Evolutionary conservation across 179 eudicot genomes (phyloP), one percentile per base, ranked within the genome.

Genomic region (Dionaea muscipula): DNA sequence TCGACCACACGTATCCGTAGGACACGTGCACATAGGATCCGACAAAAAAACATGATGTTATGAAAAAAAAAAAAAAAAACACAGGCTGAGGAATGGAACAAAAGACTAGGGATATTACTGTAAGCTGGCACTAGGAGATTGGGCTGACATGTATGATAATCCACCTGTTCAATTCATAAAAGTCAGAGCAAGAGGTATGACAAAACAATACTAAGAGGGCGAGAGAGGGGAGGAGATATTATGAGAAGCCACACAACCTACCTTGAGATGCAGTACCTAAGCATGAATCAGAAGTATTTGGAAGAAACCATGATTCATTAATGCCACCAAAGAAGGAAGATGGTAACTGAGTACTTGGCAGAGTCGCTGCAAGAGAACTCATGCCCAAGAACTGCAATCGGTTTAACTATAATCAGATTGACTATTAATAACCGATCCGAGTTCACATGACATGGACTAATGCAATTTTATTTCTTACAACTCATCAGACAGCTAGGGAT

Each of bases 341-440:
- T 56, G 81, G 75, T 39, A 47, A 55, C 31, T 75, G 76, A 33
- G 45, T 57, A 69, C 58, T 61, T 12, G 95, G 89, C 27, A 86
- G 68, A 36, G 78, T 75, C 40, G 78, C 72, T 67, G 81, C 82
- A 72, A 86, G 57, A 43, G 84, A 72, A 65, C 74, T 72, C 94
- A 81, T 84, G 76, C 76, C 80, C 76, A 79, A 64, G 60, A 75
- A 84, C 81, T 86, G 79, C 61, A 72, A 55, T 62, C 1, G 12
- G 22, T 59, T 41, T 46, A 37, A 59, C 40, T 52, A 4, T 22
- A 44, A 63, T 12, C 55, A 9, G 39, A 40, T 31, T 11, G 10
- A 31, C 35, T 45, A 35, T 55, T 33, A 55, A 47, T 48, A 45
- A 21, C 47, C 51, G 21, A 49, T 40, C 51, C 57, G 24, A 47